Percentiles rank a stretch among this genome's conserved stretches.
These are phyloP conservation scores for Psilocybe cubensis DNA, from an alignment of 768 basidiomycete genomes.

Conservation along the genomic window DNA sequence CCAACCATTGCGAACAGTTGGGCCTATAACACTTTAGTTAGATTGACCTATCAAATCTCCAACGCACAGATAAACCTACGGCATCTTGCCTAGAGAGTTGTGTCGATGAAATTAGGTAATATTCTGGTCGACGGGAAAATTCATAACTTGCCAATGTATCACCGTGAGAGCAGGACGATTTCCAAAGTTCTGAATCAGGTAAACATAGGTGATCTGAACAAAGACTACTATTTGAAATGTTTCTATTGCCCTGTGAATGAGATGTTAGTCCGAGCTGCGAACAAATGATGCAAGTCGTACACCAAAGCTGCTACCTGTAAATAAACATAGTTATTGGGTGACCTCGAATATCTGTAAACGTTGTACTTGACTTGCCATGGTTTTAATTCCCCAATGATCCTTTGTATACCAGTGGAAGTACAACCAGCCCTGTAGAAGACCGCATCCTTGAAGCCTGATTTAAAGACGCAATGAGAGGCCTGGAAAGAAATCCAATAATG, in stretches of 20 bases:
- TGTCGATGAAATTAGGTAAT: not conserved
- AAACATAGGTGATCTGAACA: conserved; percentile 20
- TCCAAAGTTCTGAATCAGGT: conserved; percentile 24
- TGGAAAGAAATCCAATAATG: too few relatives aligned
- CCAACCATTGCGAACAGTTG: not conserved
- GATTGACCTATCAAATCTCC: not conserved
- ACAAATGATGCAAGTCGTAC: not conserved
- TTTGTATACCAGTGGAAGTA: conserved; percentile 9
- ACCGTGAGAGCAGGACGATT: not conserved
- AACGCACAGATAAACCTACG: not conserved
- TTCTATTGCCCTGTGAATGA: conserved; percentile 16
- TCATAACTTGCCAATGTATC: not conserved
- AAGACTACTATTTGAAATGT: conserved; percentile 21
- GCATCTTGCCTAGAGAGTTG: not conserved
- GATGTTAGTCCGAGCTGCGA: not conserved
- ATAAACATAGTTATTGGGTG: not conserved
- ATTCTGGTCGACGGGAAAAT: not conserved
- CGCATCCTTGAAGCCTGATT: conserved; percentile 8
- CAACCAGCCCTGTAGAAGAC: conserved; percentile 5
- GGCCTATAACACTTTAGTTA: not conserved
- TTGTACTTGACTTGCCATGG: not conserved
- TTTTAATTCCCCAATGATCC: not conserved
- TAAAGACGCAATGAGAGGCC: too few relatives aligned
- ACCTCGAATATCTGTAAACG: not conserved
- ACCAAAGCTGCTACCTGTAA: not conserved